Base-by-base conservation (phyloP, 331 rosid species). In the Acacia concinna region DNA sequence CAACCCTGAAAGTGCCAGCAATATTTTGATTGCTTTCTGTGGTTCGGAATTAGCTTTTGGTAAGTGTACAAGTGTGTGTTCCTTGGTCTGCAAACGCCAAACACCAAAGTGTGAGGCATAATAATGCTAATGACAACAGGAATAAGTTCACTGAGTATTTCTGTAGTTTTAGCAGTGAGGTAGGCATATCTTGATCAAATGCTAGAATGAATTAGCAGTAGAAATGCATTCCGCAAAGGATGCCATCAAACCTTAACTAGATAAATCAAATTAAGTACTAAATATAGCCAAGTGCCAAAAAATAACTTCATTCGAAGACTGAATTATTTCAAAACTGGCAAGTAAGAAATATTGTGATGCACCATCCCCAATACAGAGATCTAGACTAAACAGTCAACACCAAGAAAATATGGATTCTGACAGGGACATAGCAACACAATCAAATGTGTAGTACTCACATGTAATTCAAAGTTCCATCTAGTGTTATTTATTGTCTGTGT, bases 1-100 rank as follows among this genome's bases (percentile, higher is more conserved):
- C 88, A 95, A 81, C 62, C 99, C 99, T 47, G 99, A 95, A 84
- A 91, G 92, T 59, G 97, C 99, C 88, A 95, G 78, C 81, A 95
- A 76, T 85, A 91, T 89, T 84, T 86, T 90, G 90, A 81, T 85
- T 40, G 87, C 83, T 83, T 86, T 85, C 23, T 68, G 88, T 68
- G 68, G 80, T 75, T 75, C 89, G 56, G 44, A 74, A 30, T 75
- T 56, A 4, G 68, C 70, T 74, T 82, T 67, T 9, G 89, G 91
- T 63, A 75, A 85, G 43, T 79, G 89, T 63, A 93, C 79, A 37
- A 95, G 96, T 83, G 78, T 81, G 83, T 90, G 84, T 47, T 88
- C 93, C 83, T 93, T 95, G 60, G 93, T 90, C 99, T 93, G 84
- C 92, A 84, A 71, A 84, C 76, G 73, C 77, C 75, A 86, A 83